Conservation (phyloP, 257 asterid genomes). For the Gynochthodes officinalis region DNA sequence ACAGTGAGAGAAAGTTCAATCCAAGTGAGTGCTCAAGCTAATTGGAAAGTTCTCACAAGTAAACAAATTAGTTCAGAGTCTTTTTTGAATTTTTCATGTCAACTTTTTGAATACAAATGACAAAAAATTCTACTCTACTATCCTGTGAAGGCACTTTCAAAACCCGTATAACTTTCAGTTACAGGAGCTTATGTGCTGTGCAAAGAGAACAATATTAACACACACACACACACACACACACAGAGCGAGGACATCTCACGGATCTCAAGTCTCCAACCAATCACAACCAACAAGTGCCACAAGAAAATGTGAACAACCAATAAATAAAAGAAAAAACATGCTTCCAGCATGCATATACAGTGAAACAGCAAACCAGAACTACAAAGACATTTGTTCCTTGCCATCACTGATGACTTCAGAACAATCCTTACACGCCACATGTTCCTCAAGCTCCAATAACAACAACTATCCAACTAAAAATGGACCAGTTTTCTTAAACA, state of each 20-base stretch:
- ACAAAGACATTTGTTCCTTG: background rate
- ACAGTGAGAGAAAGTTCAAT: background rate
- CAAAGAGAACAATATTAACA: background rate
- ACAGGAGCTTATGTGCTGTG: too few species aligned
- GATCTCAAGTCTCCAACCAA: background rate
- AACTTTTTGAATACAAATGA: too few species aligned
- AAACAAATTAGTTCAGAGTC: background rate
- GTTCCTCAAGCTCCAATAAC: background rate
- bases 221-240: background rate
- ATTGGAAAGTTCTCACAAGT: background rate
- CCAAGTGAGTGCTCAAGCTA: background rate
- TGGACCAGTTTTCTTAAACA: background rate
- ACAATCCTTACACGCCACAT: background rate
- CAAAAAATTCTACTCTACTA: background rate
- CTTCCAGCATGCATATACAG: background rate
- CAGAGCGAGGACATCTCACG: background rate
- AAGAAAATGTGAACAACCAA: background rate
- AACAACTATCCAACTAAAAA: background rate
- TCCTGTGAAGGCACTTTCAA: background rate
- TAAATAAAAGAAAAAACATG: background rate
- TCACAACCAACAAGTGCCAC: conserved; percentile 1
- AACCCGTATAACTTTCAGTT: background rate
- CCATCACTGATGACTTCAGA: background rate
- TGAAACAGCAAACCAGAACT: background rate
- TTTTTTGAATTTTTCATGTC: too few species aligned